Evolutionary conservation across 1,139 yeast species (phyloP), one percentile per base, ranked within the genome.

Genomic region (Diutina sp.): DNA sequence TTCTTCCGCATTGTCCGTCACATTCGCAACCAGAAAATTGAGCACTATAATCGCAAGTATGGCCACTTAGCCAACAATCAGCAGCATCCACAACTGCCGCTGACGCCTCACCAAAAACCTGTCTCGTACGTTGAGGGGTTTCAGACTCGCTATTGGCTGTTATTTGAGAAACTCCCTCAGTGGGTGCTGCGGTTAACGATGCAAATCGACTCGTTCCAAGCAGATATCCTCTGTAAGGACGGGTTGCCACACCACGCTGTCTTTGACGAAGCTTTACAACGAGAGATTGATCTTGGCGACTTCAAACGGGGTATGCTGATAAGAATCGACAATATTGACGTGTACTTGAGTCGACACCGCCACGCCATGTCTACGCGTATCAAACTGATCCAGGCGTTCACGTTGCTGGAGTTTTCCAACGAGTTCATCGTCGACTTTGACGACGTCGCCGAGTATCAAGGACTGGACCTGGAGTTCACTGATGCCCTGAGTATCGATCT

Each of bases 161-260:
- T 76, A 4, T 74, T 75, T 56, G 65, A 68, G 35, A 8, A 71
- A 0, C 57, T 76, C 2, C 80, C 80, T 0, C 53, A 62, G 0
- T 61, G 66, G 47, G 55, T 76, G 4, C 61, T 67, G 2, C 63
- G 69, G 2, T 60, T 73, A 9, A 69, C 67, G 58, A 57, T 71
- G 29, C 65, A 65, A 28, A 60, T 73, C 12, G 58, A 68, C 3
- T 62, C 66, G 25, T 55, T 74, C 21, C 72, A 71, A 57, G 66
- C 72, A 1, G 76, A 73, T 58, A 65, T 76, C 14, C 67, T 73
- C 18, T 75, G 79, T 59, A 74, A 74, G 57, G 80, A 76, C 58
- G 72, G 73, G 5, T 64, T 77, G 21, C 80, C 80, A 0, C 66
- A 68, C 55, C 72, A 71, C 56, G 59, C 60, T 1, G 62, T 72